Percentiles rank a stretch among this genome's conserved stretches.
Evolutionary conservation across 306 rosid genomes (phyloP).

Genomic region (Glycine latifolia): DNA sequence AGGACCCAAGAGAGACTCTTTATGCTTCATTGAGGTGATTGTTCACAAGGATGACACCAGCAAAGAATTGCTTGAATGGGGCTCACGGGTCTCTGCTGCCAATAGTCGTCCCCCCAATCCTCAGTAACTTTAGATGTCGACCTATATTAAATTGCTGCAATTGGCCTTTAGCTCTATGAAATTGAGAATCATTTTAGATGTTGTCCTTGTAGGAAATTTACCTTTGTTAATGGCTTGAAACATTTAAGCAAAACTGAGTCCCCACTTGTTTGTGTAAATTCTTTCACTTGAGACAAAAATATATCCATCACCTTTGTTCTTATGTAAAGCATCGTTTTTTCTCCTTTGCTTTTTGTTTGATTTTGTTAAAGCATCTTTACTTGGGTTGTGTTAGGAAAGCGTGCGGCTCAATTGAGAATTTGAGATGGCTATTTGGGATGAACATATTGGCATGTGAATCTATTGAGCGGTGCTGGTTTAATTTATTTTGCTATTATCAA

Average conservation of each 20-base stretch:
- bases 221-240: conserved; percentile 31
- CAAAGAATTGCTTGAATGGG: conserved; percentile 93
- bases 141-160: conserved; percentile 3
- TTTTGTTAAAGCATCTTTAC: not conserved
- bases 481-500: not conserved
- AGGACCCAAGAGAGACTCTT: conserved; percentile 67
- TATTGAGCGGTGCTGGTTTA: not conserved
- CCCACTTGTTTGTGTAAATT: conserved; percentile 34
- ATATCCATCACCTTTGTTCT: not conserved
- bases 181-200: conserved; percentile 20
- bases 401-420: not conserved
- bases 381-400: not conserved
- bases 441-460: not conserved
- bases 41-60: conserved; percentile 91
- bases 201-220: conserved; percentile 25
- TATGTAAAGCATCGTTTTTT: not conserved
- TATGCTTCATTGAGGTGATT: conserved; percentile 90
- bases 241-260: not conserved
- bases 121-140: conserved; percentile 47
- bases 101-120: conserved; percentile 87
- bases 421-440: not conserved
- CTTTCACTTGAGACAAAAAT: conserved; percentile 3
- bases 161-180: not conserved
- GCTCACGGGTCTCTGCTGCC: conserved; percentile 82
- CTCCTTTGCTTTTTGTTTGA: not conserved